Evolutionary conservation across 768 basidiomycete species (phyloP).

Genomic region (Mycena epipterygia): DNA sequence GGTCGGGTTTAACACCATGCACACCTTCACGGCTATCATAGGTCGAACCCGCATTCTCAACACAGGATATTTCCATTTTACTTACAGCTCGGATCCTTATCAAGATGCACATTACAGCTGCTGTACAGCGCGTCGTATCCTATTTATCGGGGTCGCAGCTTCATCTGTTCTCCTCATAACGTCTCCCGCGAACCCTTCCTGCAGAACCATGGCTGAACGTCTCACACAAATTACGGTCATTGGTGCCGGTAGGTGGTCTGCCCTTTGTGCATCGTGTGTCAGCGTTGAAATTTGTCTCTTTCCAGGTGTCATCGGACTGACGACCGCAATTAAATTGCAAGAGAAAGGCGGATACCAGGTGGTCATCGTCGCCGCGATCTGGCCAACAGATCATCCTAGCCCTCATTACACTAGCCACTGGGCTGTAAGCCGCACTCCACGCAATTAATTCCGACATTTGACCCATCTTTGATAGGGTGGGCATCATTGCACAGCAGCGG

Average conservation of each 20-base stretch:
- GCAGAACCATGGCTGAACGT: too few species aligned
- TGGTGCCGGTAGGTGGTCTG: slow-evolving; percentile 1
- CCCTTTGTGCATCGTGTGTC: not conserved
- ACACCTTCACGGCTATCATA: too few species aligned
- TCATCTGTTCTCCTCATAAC: too few species aligned
- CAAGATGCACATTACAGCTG: too few species aligned
- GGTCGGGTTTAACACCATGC: too few species aligned
- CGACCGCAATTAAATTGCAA: slow-evolving; percentile 66
- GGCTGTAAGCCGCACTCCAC: slow-evolving; percentile 56
- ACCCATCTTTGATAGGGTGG: slow-evolving; percentile 58
- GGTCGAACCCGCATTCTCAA: too few species aligned
- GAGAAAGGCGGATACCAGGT: slow-evolving; percentile 61
- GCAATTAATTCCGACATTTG: not conserved
- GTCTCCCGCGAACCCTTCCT: too few species aligned
- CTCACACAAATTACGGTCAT: slow-evolving; percentile 7
- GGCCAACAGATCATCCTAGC: slow-evolving; percentile 64
- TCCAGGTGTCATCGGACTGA: slow-evolving; percentile 69
- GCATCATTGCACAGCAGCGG: slow-evolving; percentile 59
- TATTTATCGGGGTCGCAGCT: too few species aligned
- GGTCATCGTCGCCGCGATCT: slow-evolving; percentile 64
- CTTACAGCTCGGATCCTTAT: too few species aligned
- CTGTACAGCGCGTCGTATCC: too few species aligned
- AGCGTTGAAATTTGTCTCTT: too few species aligned
- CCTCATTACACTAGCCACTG: slow-evolving; percentile 70
- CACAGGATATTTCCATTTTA: too few species aligned